Conservation (phyloP, 2,329 filamentous ascomycete genomes). For the Claviceps sp. region DNA sequence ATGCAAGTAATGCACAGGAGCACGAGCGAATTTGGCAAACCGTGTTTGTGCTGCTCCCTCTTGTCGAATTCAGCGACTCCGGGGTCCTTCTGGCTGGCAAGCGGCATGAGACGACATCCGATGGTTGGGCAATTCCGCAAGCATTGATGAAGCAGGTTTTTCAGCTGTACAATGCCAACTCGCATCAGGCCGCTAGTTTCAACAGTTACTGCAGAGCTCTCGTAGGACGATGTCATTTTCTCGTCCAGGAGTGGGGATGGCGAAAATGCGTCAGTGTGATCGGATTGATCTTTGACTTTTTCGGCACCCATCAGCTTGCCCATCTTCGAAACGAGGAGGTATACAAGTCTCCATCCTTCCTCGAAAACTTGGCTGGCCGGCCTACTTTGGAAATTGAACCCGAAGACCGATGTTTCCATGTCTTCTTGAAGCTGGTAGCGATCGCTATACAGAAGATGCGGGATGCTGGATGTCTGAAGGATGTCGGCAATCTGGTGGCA, state of each 20-base stretch:
- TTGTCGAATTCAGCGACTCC: slow-evolving; percentile 43
- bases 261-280: slow-evolving; percentile 41
- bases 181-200: slow-evolving; percentile 44
- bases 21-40: slow-evolving; percentile 46
- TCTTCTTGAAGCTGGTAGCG: slow-evolving; percentile 52
- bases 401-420: slow-evolving; percentile 51
- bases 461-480: slow-evolving; percentile 35
- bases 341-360: slow-evolving; percentile 45
- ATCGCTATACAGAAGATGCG: slow-evolving; percentile 40
- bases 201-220: slow-evolving; percentile 51
- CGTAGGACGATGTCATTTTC: slow-evolving; percentile 46
- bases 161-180: slow-evolving; percentile 41
- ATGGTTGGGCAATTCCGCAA: slow-evolving; percentile 50
- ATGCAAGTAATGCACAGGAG: slow-evolving; percentile 24
- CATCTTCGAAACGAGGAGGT: slow-evolving; percentile 53
- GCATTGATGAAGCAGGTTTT: slow-evolving; percentile 44
- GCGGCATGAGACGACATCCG: slow-evolving; percentile 19
- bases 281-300: slow-evolving; percentile 54
- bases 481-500: slow-evolving; percentile 47
- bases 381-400: slow-evolving; percentile 36
- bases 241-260: slow-evolving; percentile 56
- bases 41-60: slow-evolving; percentile 47
- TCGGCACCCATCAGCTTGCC: slow-evolving; percentile 46
- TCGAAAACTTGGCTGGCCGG: slow-evolving; percentile 37
- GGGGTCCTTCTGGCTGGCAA: slow-evolving; percentile 32